Evolutionary conservation across 2,329 filamentous ascomycete genomes (phyloP).

Genomic region (Aspergillus pseudotamarii): DNA sequence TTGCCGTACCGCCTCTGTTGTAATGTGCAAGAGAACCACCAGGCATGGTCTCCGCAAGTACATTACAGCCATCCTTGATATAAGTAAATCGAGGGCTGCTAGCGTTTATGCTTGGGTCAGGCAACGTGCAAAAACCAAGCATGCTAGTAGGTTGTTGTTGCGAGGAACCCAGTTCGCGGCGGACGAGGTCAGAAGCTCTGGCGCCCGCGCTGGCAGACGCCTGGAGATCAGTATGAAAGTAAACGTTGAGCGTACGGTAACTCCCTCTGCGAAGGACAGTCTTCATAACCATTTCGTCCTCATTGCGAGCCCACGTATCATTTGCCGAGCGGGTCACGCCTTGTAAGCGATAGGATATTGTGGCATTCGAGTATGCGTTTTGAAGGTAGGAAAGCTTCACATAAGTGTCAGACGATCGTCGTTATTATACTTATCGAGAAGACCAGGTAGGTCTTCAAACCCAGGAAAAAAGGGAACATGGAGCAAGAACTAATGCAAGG

Average conservation of each 20-base stretch:
- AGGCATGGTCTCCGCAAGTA: slow-evolving; percentile 61
- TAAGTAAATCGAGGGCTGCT: slow-evolving; percentile 45
- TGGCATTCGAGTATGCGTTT: slow-evolving; percentile 47
- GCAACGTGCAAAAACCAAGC: slow-evolving; percentile 59
- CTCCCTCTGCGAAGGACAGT: slow-evolving; percentile 54
- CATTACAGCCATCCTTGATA: slow-evolving; percentile 58
- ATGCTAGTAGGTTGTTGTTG: slow-evolving; percentile 36
- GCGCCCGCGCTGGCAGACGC: slow-evolving; percentile 25
- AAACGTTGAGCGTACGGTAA: slow-evolving; percentile 60
- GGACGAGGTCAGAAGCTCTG: slow-evolving; percentile 31
- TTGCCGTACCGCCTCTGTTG: slow-evolving; percentile 48
- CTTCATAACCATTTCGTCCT: slow-evolving; percentile 56
- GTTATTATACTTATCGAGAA: background rate
- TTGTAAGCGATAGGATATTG: slow-evolving; percentile 54
- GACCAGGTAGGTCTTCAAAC: background rate
- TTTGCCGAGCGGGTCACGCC: slow-evolving; percentile 56
- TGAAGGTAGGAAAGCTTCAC: slow-evolving; percentile 44
- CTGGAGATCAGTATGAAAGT: slow-evolving; percentile 60
- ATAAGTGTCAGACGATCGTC: background rate
- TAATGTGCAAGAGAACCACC: slow-evolving; percentile 54
- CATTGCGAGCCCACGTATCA: slow-evolving; percentile 57
- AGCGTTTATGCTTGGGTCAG: slow-evolving; percentile 43
- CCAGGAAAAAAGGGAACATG: background rate
- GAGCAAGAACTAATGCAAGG: background rate
- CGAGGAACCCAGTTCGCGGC: slow-evolving; percentile 14